Base-by-base conservation (phyloP, 495 filamentous ascomycete genomes). In the Neurospora tetraspora region DNA sequence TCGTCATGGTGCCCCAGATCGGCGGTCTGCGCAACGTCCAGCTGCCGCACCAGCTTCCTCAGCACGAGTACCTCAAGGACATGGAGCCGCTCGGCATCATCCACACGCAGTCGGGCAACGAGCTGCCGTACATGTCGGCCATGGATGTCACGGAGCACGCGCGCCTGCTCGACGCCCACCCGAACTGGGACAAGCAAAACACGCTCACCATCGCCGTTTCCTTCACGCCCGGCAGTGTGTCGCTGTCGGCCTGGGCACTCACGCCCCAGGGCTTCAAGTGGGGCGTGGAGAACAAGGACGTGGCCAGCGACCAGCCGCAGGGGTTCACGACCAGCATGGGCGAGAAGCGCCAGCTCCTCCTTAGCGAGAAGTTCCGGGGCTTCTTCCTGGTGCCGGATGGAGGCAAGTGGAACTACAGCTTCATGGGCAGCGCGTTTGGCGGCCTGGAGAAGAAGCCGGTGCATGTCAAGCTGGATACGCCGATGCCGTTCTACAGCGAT, bases 141-240 rank as follows among this genome's bases (percentile, higher is more conserved):
- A 88, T 89, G 76, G 96, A 99, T 83, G 94, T 97, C 45, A 98
- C 96, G 9, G 91, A 93, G 80, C 96, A 98, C 81, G 90, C 96
- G 9, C 89, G 91, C 68, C 86, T 98, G 31, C 95, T 98, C 87
- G 90, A 92, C 71, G 82, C 89, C 0, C 94, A 99, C 81, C 78
- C 88, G 0, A 87, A 88, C 39, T 98, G 94, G 94, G 93, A 97
- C 81, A 95, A 96, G 87, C 94, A 96, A 83, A 85, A 81, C 70
- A 97, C 93, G 6, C 89, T 98, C 73, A 97, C 93, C 43, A 94
- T 99, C 88, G 96, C 94, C 14, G 94, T 98, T 39, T 93, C 94
- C 27, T 99, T 99, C 86, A 98, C 96, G 5, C 96, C 96, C n/a
- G 96, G 96, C 72, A 97, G 94, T 69, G 96, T 98, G 53, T 97